Conservation (phyloP, 139 green algal species). For the Volvox reticuliferus region DNA sequence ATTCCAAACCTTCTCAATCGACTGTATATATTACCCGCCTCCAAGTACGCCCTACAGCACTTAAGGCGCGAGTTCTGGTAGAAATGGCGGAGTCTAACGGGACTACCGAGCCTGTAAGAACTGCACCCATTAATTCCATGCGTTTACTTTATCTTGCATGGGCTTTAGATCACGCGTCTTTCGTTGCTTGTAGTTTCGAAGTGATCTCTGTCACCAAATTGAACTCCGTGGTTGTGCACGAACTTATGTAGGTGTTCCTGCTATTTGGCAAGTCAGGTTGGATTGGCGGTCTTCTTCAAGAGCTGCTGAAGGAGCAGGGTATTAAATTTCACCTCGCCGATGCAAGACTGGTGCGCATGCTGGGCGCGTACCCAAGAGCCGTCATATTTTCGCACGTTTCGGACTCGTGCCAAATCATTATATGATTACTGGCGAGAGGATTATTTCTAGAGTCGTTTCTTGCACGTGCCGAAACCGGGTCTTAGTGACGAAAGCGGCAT, state of each 20-base stretch:
- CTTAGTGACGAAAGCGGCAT: too few relatives aligned
- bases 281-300: constrained; percentile 91
- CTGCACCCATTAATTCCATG: not conserved
- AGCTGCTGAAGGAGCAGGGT: constrained; percentile 85
- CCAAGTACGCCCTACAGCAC: too few relatives aligned
- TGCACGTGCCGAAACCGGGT: too few relatives aligned
- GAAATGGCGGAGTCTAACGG: constrained; percentile 27
- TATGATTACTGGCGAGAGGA: too few relatives aligned
- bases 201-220: not conserved
- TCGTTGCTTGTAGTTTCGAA: not conserved
- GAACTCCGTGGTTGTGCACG: not conserved
- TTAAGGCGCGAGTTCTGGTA: not conserved
- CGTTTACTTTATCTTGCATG: too few relatives aligned
- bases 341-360: constrained; percentile 68
- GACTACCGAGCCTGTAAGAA: constrained; percentile 19
- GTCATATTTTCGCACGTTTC: too few relatives aligned
- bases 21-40: too few relatives aligned
- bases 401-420: too few relatives aligned
- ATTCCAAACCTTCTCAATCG: too few relatives aligned
- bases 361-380: not conserved
- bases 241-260: constrained; percentile 77
- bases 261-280: constrained; percentile 90
- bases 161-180: too few relatives aligned
- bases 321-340: constrained; percentile 88
- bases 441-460: too few relatives aligned